Percentiles rank a stretch among this genome's conserved stretches.
Evolutionary conservation across 352 stramenopile genomes (phyloP).

Genomic region (Pythium graminicola): DNA sequence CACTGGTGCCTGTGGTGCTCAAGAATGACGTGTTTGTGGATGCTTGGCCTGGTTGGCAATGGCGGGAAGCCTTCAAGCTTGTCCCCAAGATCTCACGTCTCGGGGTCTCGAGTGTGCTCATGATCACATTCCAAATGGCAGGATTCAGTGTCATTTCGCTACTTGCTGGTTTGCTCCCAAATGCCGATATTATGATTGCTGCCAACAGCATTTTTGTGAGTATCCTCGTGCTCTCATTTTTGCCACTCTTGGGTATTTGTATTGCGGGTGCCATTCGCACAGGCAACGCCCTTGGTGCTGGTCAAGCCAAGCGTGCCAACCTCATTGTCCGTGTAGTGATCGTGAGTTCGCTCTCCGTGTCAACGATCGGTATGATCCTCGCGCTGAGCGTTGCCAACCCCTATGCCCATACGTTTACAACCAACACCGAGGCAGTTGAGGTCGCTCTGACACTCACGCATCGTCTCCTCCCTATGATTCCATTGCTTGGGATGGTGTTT

Average conservation of each 20-base stretch:
- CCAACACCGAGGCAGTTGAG: slow-evolving; percentile 26
- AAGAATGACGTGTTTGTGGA: slow-evolving; percentile 43
- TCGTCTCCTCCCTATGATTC: slow-evolving; percentile 36
- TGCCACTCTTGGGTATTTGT: slow-evolving; percentile 50
- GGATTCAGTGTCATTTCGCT: slow-evolving; percentile 49
- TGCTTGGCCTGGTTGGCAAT: slow-evolving; percentile 55
- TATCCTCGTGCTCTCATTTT: slow-evolving; percentile 40
- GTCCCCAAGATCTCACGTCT: slow-evolving; percentile 39
- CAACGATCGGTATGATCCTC: slow-evolving; percentile 32
- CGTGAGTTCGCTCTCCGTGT: slow-evolving; percentile 29
- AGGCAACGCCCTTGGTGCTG: slow-evolving; percentile 54
- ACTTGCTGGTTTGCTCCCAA: slow-evolving; percentile 32
- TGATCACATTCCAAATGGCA: slow-evolving; percentile 49
- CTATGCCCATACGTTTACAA: slow-evolving; percentile 44
- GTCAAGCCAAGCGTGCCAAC: slow-evolving; percentile 39
- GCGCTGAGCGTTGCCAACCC: slow-evolving; percentile 30
- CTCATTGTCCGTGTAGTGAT: slow-evolving; percentile 43
- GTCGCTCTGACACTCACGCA: slow-evolving; percentile 35
- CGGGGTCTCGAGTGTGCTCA: slow-evolving; percentile 46
- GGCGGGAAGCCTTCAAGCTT: slow-evolving; percentile 27
- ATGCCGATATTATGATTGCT: slow-evolving; percentile 49
- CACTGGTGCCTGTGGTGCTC: slow-evolving; percentile 43
- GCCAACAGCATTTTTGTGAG: slow-evolving; percentile 55
- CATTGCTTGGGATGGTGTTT: slow-evolving; percentile 38
- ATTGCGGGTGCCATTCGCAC: slow-evolving; percentile 56